Conservation (phyloP, 345 rosid genomes). For the Sisymbrium irio region DNA sequence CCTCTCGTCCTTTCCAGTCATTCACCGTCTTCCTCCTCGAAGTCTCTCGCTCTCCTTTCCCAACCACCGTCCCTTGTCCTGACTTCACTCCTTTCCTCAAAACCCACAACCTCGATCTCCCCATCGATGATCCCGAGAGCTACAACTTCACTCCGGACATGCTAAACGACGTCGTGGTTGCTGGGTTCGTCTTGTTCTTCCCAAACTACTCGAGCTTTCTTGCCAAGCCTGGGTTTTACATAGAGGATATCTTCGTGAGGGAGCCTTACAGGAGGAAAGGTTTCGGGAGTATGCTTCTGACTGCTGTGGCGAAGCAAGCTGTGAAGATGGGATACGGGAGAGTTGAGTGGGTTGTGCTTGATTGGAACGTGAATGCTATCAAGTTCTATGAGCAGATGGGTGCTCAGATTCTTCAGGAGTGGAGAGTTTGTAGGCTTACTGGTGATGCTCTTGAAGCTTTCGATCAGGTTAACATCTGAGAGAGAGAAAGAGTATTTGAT, state of each 20-base stretch:
- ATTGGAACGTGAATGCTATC: constrained; percentile 86
- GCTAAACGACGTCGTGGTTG: constrained; percentile 41
- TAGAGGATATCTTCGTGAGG: constrained; percentile 83
- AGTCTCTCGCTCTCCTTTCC: constrained; percentile 50
- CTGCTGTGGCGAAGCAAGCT: constrained; percentile 84
- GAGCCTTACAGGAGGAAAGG: constrained; percentile 80
- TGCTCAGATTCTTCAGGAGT: constrained; percentile 63
- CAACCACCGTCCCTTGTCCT: constrained; percentile 13
- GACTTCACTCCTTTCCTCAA: constrained; percentile 44
- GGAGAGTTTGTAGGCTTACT: constrained; percentile 88
- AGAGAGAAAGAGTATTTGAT: no score
- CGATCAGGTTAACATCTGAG: constrained; percentile 35
- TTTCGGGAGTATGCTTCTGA: constrained; percentile 64
- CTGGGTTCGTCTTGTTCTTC: constrained; percentile 84
- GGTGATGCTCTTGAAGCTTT: constrained; percentile 77
- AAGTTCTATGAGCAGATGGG: constrained; percentile 89
- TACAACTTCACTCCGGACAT: constrained; percentile 42
- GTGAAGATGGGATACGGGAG: constrained; percentile 86
- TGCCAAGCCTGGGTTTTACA: constrained; percentile 74
- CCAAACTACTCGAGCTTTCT: constrained; percentile 73
- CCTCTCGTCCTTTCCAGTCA: constrained; percentile 71
- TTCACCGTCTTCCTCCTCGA: constrained; percentile 83
- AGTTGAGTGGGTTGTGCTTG: constrained; percentile 90
- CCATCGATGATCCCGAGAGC: constrained; percentile 55
- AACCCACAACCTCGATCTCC: constrained; percentile 45